Percentiles rank a stretch among this genome's conserved stretches.
phyloP scores from a whole-genome alignment of 148 eudicot genomes.

The Persicaria tinctoria region DNA sequence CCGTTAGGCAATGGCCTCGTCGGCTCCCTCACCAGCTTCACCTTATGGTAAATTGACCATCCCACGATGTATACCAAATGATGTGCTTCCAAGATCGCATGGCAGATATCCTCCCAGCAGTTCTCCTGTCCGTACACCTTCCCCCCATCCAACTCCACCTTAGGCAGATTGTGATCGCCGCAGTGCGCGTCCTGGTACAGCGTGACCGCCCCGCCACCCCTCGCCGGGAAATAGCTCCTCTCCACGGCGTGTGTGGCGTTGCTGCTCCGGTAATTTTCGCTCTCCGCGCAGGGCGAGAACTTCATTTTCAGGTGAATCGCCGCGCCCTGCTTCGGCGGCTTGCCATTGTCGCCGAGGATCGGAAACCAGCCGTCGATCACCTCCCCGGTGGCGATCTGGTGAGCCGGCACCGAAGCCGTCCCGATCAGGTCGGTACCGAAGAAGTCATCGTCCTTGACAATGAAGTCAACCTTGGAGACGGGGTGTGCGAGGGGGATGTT shows the following conservation, averaged over 20 bases:
- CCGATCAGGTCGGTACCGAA: conserved; percentile 88
- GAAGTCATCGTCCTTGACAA: conserved; percentile 69
- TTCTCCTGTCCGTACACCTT: conserved; percentile 35
- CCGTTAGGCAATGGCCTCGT: conserved; percentile 39
- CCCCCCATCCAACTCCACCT: conserved; percentile 44
- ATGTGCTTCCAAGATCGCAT: conserved; percentile 83
- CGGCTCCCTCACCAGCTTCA: conserved; percentile 67
- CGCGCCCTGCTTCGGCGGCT: conserved; percentile 47
- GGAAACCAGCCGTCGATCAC: conserved; percentile 69
- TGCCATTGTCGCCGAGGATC: conserved; percentile 34
- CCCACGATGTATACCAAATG: conserved; percentile 80
- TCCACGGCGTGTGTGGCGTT: conserved; percentile 23
- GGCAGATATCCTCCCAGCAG: conserved; percentile 97
- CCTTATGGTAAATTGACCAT: conserved; percentile 85
- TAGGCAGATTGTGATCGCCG: conserved; percentile 41
- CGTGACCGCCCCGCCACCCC: conserved; percentile 64
- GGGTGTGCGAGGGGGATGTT: conserved; percentile 74
- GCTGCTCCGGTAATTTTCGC: conserved; percentile 17
- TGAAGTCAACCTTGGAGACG: conserved; percentile 42
- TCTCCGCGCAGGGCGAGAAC: conserved; percentile 33
- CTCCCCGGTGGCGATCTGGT: conserved; percentile 31
- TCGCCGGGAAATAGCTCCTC: conserved; percentile 64
- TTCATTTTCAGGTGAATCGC: conserved; percentile 46
- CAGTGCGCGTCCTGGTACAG: conserved; percentile 90
- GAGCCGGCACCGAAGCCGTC: conserved; percentile 39